Base-by-base conservation (phyloP, 1,284 basidiomycete genomes). In the Fomitiporia mediterranea region DNA sequence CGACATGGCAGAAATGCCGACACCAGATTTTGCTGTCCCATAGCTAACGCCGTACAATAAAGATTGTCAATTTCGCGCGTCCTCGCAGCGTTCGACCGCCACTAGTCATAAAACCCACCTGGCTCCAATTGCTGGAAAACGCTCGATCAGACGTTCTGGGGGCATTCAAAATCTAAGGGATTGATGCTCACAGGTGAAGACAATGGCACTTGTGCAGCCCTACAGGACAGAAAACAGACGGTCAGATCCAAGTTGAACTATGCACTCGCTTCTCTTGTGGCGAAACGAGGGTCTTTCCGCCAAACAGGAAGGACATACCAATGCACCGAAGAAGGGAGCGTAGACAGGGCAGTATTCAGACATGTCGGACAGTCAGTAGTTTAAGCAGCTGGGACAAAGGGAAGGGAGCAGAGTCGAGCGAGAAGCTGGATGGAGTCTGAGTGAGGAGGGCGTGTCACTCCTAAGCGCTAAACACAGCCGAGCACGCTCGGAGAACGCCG, bases 1-100 rank as follows among this genome's bases (percentile, higher is more conserved):
- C 60, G 94, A 93, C 94, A 98, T 96, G 64, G 95, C 94, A 57
- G 95, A 93, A 69, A 99, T 98, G 72, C 96, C 97, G 67, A 99
- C 95, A 69, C 96, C 96, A 67, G 96, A 97, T 79, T 99, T 99
- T 67, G 96, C 93, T 35, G 95, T 99, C 63, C 96, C 96, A 79
- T 89, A 90, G 77, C 86, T 89, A 62, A 32, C 43, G 32, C n/a
- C n/a, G n/a, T n/a, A 43, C 27, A 25, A 13, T 15, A 15, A 13
- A 23, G 43, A 52, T 46, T 46, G 49, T 53, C 51, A 43, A 60
- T 49, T 43, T 55, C 46, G 37, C 17, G 5, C 30, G 21, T 57
- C 38, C 23, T 53, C 44, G 39, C 23, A 13, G 42, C 19, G 13
- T 53, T 59, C 61, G 54, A 57, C 51, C 57, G 57, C 54, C 37